Evolutionary conservation across 2,329 filamentous ascomycete species (phyloP).

Genomic region (Fusarium sp.): DNA sequence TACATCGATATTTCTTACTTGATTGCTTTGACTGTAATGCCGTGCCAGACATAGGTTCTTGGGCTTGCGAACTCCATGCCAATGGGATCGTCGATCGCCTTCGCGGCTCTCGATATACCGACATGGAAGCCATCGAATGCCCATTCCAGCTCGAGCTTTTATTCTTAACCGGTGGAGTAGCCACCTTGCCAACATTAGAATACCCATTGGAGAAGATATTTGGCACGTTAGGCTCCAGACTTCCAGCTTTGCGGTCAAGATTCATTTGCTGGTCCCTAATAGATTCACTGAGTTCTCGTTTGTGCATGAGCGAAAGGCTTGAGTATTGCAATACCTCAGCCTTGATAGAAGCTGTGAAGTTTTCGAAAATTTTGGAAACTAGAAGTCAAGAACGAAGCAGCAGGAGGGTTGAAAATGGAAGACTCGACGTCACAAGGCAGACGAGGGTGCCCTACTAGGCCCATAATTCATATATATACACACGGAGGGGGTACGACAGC

Average conservation of each 20-base stretch:
- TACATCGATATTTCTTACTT: constrained; percentile 5
- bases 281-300: background rate
- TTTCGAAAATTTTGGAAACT: background rate
- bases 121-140: constrained; percentile 1
- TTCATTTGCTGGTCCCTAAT: constrained; percentile 7
- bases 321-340: background rate
- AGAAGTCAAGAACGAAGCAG: background rate
- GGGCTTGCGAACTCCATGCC: background rate
- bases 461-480: background rate
- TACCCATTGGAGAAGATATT: background rate
- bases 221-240: constrained; percentile 3
- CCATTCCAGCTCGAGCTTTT: constrained; percentile 1
- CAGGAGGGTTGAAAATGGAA: constrained; percentile 3
- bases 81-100: constrained; percentile 5
- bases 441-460: background rate
- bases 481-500: background rate
- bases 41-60: background rate
- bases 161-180: background rate
- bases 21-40: constrained; percentile 2
- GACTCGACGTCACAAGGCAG: constrained; percentile 1
- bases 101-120: constrained; percentile 1
- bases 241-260: constrained; percentile 1
- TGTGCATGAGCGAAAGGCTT: constrained; percentile 1
- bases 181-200: background rate
- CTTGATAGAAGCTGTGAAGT: constrained; percentile 4